phyloP scores from a whole-genome alignment of 371 early-diverging fungal genomes.

The Mucor piriformis region DNA sequence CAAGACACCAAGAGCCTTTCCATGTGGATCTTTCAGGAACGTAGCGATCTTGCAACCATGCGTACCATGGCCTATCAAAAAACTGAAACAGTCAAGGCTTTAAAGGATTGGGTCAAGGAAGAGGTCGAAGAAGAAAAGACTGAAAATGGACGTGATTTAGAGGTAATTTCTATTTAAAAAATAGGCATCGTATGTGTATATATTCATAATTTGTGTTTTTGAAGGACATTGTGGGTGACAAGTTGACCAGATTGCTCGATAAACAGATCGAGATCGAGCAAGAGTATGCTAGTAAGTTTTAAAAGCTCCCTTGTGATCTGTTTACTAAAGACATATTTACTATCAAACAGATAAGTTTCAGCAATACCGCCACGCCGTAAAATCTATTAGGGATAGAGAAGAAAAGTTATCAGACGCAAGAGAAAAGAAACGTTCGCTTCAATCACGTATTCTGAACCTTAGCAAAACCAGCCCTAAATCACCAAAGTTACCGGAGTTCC shows the following conservation, averaged over 20 bases:
- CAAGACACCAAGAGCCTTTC: slow-evolving; percentile 46
- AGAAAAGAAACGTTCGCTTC: slow-evolving; percentile 48
- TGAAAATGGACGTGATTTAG: slow-evolving; percentile 37
- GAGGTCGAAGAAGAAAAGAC: slow-evolving; percentile 26
- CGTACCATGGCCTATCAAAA: slow-evolving; percentile 40
- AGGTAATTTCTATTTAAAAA: slow-evolving; percentile 20
- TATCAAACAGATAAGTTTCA: slow-evolving; percentile 36
- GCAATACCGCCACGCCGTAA: slow-evolving; percentile 50
- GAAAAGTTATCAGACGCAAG: slow-evolving; percentile 41
- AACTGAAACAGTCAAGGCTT: slow-evolving; percentile 34
- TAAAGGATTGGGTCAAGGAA: slow-evolving; percentile 42
- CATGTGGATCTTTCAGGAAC: slow-evolving; percentile 49
- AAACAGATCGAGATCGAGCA: slow-evolving; percentile 44
- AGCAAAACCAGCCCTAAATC: slow-evolving; percentile 34
- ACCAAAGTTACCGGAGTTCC: slow-evolving; percentile 40
- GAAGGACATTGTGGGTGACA: slow-evolving; percentile 44
- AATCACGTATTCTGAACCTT: slow-evolving; percentile 39
- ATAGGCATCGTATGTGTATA: neutral
- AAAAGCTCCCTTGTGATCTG: neutral
- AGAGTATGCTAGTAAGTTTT: slow-evolving; percentile 37
- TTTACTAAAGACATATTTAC: neutral
- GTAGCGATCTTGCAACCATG: slow-evolving; percentile 40
- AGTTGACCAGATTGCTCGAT: slow-evolving; percentile 30
- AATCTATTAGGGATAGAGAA: slow-evolving; percentile 51
- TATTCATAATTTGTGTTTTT: neutral